Evolutionary conservation across 306 rosid species (phyloP), one percentile per base, ranked within the genome.

Genomic region (Ceratonia siliqua): DNA sequence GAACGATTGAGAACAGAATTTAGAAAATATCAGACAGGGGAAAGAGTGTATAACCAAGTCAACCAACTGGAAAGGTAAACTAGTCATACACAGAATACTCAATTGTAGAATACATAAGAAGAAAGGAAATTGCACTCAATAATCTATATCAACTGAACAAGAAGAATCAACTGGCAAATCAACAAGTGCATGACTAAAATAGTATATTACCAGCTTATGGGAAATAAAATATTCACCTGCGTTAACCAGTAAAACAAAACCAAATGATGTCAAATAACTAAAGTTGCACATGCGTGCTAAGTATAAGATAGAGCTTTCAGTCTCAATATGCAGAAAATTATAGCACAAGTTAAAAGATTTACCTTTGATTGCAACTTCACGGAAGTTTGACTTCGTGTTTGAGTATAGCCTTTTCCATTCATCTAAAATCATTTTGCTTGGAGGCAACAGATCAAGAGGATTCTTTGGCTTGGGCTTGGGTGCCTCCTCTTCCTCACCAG

Each of bases 361-460:
- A 85, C 94, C 91, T 78, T 86, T 89, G 59, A 89, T 80, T 13
- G 93, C 93, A 76, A 89, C 93, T 82, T 89, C 93, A 9, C 89
- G 87, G 83, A 89, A 89, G 81, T 89, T 89, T 50, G 84, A 80
- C 79, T 89, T 89, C 0, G 91, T 86, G 86, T 89, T 89, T 0
- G 93, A 89, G 75, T 89, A 89, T 28, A 89, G 85, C 72, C 91
- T 82, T 61, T 89, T 89, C 93, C 93, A 86, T 12, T 89, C 93
- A 72, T 89, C 93, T 82, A 89, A 72, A 39, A 89, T 46, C 93
- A 89, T 89, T 81, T 55, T 75, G 38, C 91, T 84, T 28, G 91
- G 89, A 62, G 93, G 93, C 42, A 89, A 81, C 72, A 89, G 78
- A 76, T 89, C 93, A 54, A 89, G 91, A 67, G 89, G 68, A 57